Evolutionary conservation across 1,284 basidiomycete species (phyloP).

Genomic region (Puccinia hordei): DNA sequence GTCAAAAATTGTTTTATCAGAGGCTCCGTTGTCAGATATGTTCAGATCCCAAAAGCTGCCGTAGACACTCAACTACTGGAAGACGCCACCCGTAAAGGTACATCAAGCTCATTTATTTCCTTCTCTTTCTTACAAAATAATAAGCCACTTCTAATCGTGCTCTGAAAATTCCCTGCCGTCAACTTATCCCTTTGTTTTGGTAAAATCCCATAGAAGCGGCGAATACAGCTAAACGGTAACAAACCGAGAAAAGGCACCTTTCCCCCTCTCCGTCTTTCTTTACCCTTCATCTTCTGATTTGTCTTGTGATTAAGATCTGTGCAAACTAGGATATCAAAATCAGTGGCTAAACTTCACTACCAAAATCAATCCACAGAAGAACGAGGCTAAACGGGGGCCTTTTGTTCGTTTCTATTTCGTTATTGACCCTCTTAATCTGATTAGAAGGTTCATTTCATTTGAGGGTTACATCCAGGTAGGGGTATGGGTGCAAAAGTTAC

Average conservation of each 20-base stretch:
- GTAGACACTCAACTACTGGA: slow-evolving; percentile 95
- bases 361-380: no score
- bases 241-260: background rate
- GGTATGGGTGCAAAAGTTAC: no score
- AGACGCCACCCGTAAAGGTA: slow-evolving; percentile 89
- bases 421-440: no score
- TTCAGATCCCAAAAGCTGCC: slow-evolving; percentile 85
- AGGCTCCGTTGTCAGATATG: slow-evolving; percentile 96
- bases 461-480: no score
- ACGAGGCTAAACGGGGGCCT: no score
- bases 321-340: no score
- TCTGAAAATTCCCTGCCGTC: background rate
- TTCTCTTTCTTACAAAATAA: background rate
- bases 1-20: slow-evolving; percentile 99
- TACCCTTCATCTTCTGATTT: slow-evolving; percentile 11
- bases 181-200: background rate
- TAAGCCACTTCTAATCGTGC: background rate
- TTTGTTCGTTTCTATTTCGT: no score
- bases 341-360: no score
- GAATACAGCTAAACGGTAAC: slow-evolving; percentile 44
- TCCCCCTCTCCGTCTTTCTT: background rate
- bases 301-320: no score
- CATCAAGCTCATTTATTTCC: background rate
- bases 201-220: slow-evolving; percentile 24
- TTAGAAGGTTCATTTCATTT: no score